Conservation (phyloP, 306 rosid genomes). For the Ziziphus jujuba region DNA sequence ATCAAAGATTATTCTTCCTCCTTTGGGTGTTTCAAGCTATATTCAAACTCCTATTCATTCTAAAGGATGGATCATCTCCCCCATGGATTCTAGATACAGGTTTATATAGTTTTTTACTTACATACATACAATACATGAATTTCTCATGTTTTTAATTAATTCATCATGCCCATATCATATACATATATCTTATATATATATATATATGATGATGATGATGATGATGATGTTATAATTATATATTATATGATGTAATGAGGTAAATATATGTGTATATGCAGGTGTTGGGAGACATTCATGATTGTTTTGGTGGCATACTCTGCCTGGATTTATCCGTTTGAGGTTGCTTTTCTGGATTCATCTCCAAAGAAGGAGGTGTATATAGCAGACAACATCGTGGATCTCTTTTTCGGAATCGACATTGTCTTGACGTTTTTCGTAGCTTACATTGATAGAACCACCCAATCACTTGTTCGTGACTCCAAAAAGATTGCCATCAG, state of each 20-base stretch:
- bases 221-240: no score
- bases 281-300: constrained; percentile 84
- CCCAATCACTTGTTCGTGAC: constrained; percentile 72
- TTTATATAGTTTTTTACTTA: background rate
- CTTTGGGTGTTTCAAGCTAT: constrained; percentile 69
- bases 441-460: constrained; percentile 59
- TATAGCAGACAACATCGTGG: constrained; percentile 58
- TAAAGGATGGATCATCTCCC: constrained; percentile 68
- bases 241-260: no score
- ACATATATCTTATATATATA: no score
- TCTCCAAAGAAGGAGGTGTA: constrained; percentile 31
- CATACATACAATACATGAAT: background rate
- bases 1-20: constrained; percentile 90
- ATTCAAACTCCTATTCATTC: constrained; percentile 43
- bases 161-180: no score
- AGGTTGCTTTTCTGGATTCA: constrained; percentile 61
- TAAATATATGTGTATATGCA: constrained; percentile 18
- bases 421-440: constrained; percentile 78
- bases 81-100: constrained; percentile 91
- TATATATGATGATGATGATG: no score
- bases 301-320: constrained; percentile 77
- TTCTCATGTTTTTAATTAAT: no score
- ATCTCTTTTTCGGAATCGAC: constrained; percentile 68
- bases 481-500: constrained; percentile 60
- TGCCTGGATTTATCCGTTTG: constrained; percentile 83